phyloP scores from a whole-genome alignment of 331 rosid genomes.

The Cucumis variabilis region DNA sequence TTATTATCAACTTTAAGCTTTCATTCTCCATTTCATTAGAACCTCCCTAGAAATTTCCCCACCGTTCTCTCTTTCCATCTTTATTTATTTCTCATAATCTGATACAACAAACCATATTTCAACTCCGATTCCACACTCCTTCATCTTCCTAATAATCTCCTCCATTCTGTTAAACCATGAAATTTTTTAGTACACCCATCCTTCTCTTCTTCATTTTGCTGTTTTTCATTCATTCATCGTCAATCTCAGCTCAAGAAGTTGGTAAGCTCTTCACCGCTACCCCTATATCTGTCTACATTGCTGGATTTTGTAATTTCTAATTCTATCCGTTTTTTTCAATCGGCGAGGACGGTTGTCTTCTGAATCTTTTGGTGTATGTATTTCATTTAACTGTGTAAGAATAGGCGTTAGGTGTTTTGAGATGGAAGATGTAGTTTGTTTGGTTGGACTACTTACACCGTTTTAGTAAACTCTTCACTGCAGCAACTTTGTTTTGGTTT shows the following conservation, averaged over 20 bases:
- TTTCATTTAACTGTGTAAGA: neutral
- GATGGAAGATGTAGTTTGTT: neutral
- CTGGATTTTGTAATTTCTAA: neutral
- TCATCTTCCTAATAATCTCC: neutral
- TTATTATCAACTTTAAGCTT: neutral
- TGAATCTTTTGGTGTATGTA: neutral
- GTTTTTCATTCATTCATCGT: slow-evolving; percentile 8
- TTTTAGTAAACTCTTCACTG: neutral
- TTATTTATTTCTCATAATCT: neutral
- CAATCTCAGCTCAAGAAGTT: slow-evolving; percentile 33
- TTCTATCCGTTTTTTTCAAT: neutral
- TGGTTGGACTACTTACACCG: neutral
- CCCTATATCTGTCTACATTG: neutral
- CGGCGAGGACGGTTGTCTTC: neutral
- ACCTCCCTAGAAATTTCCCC: neutral
- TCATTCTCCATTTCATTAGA: neutral
- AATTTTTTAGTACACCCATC: neutral
- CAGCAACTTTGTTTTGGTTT: neutral
- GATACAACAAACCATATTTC: neutral
- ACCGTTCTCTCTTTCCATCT: neutral
- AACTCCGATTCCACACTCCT: neutral
- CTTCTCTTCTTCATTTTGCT: slow-evolving; percentile 1
- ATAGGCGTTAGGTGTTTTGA: neutral
- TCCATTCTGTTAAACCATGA: neutral
- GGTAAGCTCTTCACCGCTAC: slow-evolving; percentile 22